phyloP scores from a whole-genome alignment of 73 alveolate genomes.

The Halteria grandinella region DNA sequence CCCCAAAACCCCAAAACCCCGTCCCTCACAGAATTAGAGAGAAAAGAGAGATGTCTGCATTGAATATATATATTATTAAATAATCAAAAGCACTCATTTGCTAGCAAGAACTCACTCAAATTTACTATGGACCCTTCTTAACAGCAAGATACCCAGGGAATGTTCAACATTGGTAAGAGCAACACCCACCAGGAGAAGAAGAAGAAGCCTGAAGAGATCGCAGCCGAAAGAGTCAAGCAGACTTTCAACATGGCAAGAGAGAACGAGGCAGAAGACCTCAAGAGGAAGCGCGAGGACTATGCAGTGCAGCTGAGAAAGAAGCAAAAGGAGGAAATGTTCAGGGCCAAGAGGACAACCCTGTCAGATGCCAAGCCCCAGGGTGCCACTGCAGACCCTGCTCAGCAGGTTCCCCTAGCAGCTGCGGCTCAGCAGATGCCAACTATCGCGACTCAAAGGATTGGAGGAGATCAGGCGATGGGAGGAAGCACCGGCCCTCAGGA shows the following conservation, averaged over 20 bases:
- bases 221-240: slow-evolving; percentile 39
- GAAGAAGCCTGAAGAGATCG: slow-evolving; percentile 32
- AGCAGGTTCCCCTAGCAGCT: neutral
- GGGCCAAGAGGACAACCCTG: slow-evolving; percentile 22
- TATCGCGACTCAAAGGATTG: slow-evolving; percentile 15
- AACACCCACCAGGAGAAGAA: neutral
- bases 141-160: no score
- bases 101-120: neutral
- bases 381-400: neutral
- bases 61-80: neutral
- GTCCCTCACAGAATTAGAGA: neutral
- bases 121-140: slow-evolving; percentile 16
- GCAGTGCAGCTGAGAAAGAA: slow-evolving; percentile 74
- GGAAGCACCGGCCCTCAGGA: no score
- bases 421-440: neutral
- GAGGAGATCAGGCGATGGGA: slow-evolving; percentile 2
- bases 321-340: slow-evolving; percentile 57
- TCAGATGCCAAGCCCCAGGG: slow-evolving; percentile 8
- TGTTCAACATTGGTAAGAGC: no score
- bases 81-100: neutral
- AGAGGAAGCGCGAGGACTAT: slow-evolving; percentile 80
- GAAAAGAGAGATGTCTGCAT: no score
- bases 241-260: slow-evolving; percentile 41
- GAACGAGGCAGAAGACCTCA: slow-evolving; percentile 75
- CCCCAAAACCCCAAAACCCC: no score